These are phyloP conservation scores for Tetracladium setigerum DNA, from an alignment of 495 filamentous ascomycete species.

Conservation along the genomic window DNA sequence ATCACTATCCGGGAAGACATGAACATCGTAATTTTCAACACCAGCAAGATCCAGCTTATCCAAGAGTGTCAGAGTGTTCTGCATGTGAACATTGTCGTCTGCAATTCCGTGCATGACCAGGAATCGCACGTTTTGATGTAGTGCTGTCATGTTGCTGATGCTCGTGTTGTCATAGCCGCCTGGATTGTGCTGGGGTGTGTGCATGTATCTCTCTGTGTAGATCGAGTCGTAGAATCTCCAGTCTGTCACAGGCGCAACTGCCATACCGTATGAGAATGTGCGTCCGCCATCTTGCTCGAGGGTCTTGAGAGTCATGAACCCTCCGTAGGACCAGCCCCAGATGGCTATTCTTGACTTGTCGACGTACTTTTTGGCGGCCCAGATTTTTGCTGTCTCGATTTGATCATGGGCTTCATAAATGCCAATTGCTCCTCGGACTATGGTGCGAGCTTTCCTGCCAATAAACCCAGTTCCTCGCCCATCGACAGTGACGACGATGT, in stretches of 20 bases:
- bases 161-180: slow-evolving; percentile 68
- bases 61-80: slow-evolving; percentile 79
- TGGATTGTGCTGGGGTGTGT: slow-evolving; percentile 75
- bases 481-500: slow-evolving; percentile 93
- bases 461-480: slow-evolving; percentile 88
- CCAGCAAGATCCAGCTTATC: slow-evolving; percentile 78
- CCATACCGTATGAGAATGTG: slow-evolving; percentile 95
- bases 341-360: slow-evolving; percentile 79
- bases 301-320: slow-evolving; percentile 95
- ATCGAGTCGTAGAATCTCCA: slow-evolving; percentile 95
- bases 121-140: slow-evolving; percentile 73
- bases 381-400: slow-evolving; percentile 83
- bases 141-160: slow-evolving; percentile 61
- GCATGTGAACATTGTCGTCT: slow-evolving; percentile 96
- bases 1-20: slow-evolving; percentile 93
- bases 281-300: slow-evolving; percentile 81
- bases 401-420: slow-evolving; percentile 83
- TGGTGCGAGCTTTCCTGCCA: slow-evolving; percentile 73
- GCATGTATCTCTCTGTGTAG: slow-evolving; percentile 96
- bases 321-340: slow-evolving; percentile 98
- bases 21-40: slow-evolving; percentile 93
- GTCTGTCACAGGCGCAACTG: slow-evolving; percentile 94
- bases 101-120: slow-evolving; percentile 89
- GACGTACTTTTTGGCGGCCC: slow-evolving; percentile 75
- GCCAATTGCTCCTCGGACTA: slow-evolving; percentile 77